Conservation (phyloP, 805 yeast species). For the Candida coquimbonensis region DNA sequence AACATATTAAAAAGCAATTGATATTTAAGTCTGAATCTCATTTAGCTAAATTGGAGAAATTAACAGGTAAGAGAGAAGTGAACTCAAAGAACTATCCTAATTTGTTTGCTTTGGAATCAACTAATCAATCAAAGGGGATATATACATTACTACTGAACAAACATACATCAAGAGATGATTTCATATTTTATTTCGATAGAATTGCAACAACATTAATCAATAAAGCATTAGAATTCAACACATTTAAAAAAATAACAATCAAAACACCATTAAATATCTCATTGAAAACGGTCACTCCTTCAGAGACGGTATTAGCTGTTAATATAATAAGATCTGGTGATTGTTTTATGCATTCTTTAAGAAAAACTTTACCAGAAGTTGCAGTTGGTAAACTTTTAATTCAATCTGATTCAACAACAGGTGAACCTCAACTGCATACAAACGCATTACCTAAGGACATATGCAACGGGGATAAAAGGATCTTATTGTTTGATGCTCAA, state of each 20-base stretch:
- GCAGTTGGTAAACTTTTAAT: slow-evolving; percentile 78
- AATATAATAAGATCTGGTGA: slow-evolving; percentile 88
- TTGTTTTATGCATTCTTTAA: slow-evolving; percentile 75
- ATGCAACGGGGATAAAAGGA: slow-evolving; percentile 27
- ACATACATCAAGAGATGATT: slow-evolving; percentile 59
- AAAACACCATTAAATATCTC: slow-evolving; percentile 34
- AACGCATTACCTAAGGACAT: slow-evolving; percentile 54
- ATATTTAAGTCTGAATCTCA: slow-evolving; percentile 60
- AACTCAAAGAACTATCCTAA: slow-evolving; percentile 13
- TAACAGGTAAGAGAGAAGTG: slow-evolving; percentile 38
- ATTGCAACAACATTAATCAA: slow-evolving; percentile 67
- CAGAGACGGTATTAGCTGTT: slow-evolving; percentile 58
- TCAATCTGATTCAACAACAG: slow-evolving; percentile 82
- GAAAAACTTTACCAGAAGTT: slow-evolving; percentile 70
- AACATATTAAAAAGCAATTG: slow-evolving; percentile 72
- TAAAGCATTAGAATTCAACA: slow-evolving; percentile 51
- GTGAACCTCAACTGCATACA: slow-evolving; percentile 91
- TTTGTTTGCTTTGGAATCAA: slow-evolving; percentile 28
- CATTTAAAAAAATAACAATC: slow-evolving; percentile 30
- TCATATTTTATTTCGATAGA: slow-evolving; percentile 80
- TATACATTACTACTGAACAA: slow-evolving; percentile 60
- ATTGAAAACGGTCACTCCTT: slow-evolving; percentile 23
- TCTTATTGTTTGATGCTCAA: slow-evolving; percentile 79
- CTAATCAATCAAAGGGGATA: slow-evolving; percentile 67
- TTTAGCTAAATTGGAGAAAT: slow-evolving; percentile 48